phyloP scores from a whole-genome alignment of 495 filamentous ascomycete genomes.

The Aspergillus bertholletiae region DNA sequence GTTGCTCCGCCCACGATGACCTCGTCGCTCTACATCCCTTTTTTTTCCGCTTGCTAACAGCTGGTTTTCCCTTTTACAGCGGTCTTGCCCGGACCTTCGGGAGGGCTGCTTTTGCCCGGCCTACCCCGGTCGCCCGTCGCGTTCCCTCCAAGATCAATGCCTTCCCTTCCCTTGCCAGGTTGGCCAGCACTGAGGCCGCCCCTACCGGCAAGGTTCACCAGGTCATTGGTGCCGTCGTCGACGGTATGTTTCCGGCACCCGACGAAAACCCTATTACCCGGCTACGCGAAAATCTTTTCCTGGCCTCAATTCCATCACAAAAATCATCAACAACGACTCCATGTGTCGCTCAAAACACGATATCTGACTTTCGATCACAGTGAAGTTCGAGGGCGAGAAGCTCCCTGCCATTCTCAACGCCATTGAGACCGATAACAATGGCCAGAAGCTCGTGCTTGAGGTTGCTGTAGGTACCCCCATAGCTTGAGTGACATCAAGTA shows the following conservation, averaged over 20 bases:
- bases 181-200: conserved; percentile 63
- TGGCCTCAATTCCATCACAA: conserved; percentile 30
- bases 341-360: conserved; percentile 22
- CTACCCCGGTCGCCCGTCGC: conserved; percentile 64
- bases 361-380: conserved; percentile 49
- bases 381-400: conserved; percentile 93
- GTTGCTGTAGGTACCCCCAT: conserved; percentile 72
- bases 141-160: conserved; percentile 58
- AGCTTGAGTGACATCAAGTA: conserved; percentile 19
- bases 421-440: conserved; percentile 83
- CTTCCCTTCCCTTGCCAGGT: conserved; percentile 62
- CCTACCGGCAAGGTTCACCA: conserved; percentile 83
- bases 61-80: conserved; percentile 45
- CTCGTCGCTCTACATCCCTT: conserved; percentile 37
- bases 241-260: conserved; percentile 50
- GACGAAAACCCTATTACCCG: conserved; percentile 24
- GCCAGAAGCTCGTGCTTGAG: conserved; percentile 93
- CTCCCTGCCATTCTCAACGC: conserved; percentile 98
- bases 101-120: conserved; percentile 71
- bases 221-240: conserved; percentile 70
- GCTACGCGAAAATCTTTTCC: conserved; percentile 47
- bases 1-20: conserved; percentile 41
- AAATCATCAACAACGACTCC: conserved; percentile 34
- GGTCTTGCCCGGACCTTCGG: conserved; percentile 76
- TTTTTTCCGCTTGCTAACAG: conserved; percentile 31